Conservation (phyloP, 192 early-diverging fungal species). For the Coemansia erecta region DNA sequence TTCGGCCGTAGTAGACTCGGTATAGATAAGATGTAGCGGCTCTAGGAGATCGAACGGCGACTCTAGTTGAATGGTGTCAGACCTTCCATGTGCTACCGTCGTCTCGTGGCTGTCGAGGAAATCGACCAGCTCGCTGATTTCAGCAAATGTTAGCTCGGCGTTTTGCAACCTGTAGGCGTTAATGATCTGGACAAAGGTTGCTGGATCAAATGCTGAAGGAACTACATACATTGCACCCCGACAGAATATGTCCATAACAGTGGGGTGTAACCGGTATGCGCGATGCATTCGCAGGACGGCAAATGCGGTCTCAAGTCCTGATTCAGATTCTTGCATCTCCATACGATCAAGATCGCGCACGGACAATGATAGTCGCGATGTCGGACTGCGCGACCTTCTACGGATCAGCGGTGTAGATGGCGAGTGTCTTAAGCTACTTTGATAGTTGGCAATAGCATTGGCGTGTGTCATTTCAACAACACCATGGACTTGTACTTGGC, state of each 20-base stretch:
- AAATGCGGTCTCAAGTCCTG: conserved; percentile 13
- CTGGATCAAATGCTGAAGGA: conserved; percentile 19
- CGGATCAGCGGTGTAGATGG: not conserved
- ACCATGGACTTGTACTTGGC: not conserved
- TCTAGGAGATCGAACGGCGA: conserved; percentile 2
- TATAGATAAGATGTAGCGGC: conserved; percentile 31
- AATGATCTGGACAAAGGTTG: conserved; percentile 13
- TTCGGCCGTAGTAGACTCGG: conserved; percentile 16
- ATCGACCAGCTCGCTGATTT: conserved; percentile 15
- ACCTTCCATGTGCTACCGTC: not conserved
- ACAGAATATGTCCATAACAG: conserved; percentile 38
- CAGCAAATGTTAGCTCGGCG: conserved; percentile 34
- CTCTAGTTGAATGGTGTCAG: no score
- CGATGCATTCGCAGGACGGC: conserved; percentile 35
- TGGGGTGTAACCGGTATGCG: conserved; percentile 30
- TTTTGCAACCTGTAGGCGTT: conserved; percentile 10
- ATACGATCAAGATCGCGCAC: not conserved
- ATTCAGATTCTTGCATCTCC: not conserved
- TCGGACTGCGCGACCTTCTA: not conserved
- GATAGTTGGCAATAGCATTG: not conserved
- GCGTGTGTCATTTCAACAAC: not conserved
- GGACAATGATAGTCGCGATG: not conserved
- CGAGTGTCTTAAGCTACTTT: not conserved
- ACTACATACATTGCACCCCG: conserved; percentile 35
- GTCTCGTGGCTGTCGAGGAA: conserved; percentile 5